phyloP scores from a whole-genome alignment of 495 filamentous ascomycete genomes.

The Hapsidospora chrysogenum region DNA sequence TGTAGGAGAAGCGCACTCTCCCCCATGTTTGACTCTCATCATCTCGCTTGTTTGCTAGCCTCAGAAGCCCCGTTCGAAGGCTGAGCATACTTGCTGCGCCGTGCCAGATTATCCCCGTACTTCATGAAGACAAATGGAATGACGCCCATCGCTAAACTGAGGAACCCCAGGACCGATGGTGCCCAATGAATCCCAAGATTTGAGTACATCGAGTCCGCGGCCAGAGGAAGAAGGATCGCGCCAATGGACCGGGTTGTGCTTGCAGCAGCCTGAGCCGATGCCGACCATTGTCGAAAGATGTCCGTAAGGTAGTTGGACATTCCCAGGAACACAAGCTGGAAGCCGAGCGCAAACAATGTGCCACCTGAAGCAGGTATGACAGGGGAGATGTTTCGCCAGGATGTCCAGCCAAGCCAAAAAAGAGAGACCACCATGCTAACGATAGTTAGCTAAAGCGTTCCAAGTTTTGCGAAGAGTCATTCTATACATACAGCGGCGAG shows the following conservation, averaged over 20 bases:
- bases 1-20: too few relatives aligned
- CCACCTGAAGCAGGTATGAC: constrained; percentile 32
- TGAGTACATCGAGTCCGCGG: constrained; percentile 24
- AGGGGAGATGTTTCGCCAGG: constrained; percentile 20
- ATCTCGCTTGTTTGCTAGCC: too few relatives aligned
- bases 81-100: background rate
- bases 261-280: constrained; percentile 15
- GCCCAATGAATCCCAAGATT: constrained; percentile 27
- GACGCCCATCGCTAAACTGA: constrained; percentile 16
- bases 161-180: constrained; percentile 21
- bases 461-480: too few relatives aligned
- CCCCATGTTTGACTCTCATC: too few relatives aligned
- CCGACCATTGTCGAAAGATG: constrained; percentile 28
- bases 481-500: constrained; percentile 26
- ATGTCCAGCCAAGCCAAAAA: constrained; percentile 51
- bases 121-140: constrained; percentile 18
- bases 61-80: too few relatives aligned
- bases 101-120: constrained; percentile 12
- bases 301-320: constrained; percentile 48
- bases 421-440: constrained; percentile 22
- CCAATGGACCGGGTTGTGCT: background rate
- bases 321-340: constrained; percentile 37
- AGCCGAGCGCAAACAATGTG: constrained; percentile 28
- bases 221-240: constrained; percentile 10
- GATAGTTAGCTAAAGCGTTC: constrained; percentile 7